These are phyloP conservation scores for Calonectria ilicicola DNA, from an alignment of 2,329 filamentous ascomycete species.

Conservation along the genomic window DNA sequence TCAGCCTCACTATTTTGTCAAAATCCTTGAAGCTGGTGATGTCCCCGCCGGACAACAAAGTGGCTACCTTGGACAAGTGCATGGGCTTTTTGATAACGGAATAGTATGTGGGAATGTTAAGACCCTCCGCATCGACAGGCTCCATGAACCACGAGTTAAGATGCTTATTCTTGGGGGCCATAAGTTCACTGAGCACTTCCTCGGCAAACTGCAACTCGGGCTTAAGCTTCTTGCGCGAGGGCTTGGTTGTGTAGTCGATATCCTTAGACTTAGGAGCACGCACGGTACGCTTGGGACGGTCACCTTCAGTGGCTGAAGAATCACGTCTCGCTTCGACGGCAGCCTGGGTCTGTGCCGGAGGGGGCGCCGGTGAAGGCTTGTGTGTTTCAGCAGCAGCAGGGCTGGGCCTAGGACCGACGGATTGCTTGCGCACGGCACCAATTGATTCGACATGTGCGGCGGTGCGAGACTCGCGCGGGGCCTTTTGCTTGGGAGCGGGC, in stretches of 20 bases:
- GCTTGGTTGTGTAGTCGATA: slow-evolving; percentile 82
- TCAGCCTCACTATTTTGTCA: slow-evolving; percentile 83
- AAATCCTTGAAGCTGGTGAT: slow-evolving; percentile 89
- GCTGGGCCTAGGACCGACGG: slow-evolving; percentile 45
- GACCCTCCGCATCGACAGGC: slow-evolving; percentile 91
- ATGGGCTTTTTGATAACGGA: slow-evolving; percentile 96
- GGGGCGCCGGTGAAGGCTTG: slow-evolving; percentile 23
- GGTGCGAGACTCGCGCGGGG: slow-evolving; percentile 50
- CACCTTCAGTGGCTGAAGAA: slow-evolving; percentile 80
- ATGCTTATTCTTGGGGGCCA: slow-evolving; percentile 76
- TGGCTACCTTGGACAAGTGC: slow-evolving; percentile 87
- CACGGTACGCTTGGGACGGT: slow-evolving; percentile 91
- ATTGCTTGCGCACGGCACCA: slow-evolving; percentile 41
- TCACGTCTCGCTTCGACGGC: slow-evolving; percentile 71
- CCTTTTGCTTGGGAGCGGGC: slow-evolving; percentile 56
- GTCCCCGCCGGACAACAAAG: slow-evolving; percentile 81
- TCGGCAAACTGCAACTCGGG: slow-evolving; percentile 93
- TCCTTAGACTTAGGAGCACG: slow-evolving; percentile 92
- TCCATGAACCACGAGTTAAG: slow-evolving; percentile 81
- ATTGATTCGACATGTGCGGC: slow-evolving; percentile 39
- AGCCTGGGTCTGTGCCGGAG: slow-evolving; percentile 31
- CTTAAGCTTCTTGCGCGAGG: slow-evolving; percentile 87
- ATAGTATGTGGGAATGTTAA: slow-evolving; percentile 94
- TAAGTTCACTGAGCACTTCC: slow-evolving; percentile 81
- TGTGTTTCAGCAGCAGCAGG: slow-evolving; percentile 39